Evolutionary conservation across 345 rosid genomes (phyloP).

Genomic region (Lagerstroemia speciosa): DNA sequence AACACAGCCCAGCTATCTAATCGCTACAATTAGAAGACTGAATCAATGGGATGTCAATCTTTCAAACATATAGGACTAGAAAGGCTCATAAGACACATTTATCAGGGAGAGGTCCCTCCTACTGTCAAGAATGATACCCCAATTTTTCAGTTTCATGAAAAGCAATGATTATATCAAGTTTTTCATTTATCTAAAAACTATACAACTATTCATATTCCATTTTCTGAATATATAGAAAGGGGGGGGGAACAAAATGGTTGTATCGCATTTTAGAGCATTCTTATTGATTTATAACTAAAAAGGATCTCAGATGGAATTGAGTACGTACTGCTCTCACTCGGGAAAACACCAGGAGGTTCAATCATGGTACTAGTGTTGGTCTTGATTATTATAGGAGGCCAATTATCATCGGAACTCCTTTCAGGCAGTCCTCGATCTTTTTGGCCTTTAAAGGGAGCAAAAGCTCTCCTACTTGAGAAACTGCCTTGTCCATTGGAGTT

Average conservation of each 20-base stretch:
- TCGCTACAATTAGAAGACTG: not conserved
- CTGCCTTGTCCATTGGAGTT: slow-evolving; percentile 36
- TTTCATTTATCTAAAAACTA: not conserved
- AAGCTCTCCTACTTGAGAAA: slow-evolving; percentile 32
- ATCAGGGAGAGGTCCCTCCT: too few species aligned
- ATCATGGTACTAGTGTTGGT: slow-evolving; percentile 32
- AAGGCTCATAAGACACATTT: not conserved
- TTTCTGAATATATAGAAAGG: not conserved
- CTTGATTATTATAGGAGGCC: slow-evolving; percentile 36
- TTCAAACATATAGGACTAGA: not conserved
- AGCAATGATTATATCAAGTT: not conserved
- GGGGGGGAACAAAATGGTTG: not conserved
- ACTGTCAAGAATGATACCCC: not conserved
- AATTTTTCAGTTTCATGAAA: not conserved
- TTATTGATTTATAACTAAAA: not conserved
- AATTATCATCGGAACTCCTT: slow-evolving; percentile 48
- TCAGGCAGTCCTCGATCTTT: slow-evolving; percentile 43
- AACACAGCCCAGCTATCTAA: not conserved
- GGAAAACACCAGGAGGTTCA: slow-evolving; percentile 44
- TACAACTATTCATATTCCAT: not conserved
- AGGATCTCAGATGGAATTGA: not conserved
- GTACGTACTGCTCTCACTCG: slow-evolving; percentile 58
- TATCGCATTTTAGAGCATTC: not conserved
- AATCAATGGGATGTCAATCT: not conserved
- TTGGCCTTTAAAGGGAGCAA: slow-evolving; percentile 34